Conservation (phyloP, 345 rosid genomes). For the Brassica incana region DNA sequence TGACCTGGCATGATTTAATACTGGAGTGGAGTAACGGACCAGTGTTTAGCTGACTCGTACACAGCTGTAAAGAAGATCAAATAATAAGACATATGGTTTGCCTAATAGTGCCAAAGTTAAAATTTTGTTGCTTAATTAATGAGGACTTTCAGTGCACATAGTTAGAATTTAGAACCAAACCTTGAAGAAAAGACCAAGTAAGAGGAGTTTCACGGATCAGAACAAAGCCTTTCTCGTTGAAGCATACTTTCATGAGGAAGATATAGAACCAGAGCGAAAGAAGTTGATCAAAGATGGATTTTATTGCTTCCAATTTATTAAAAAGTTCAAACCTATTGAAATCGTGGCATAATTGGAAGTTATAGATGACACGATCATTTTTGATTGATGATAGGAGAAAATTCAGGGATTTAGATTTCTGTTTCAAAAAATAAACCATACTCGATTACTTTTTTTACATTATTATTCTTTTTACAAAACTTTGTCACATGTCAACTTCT, state of each 20-base stretch:
- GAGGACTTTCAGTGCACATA: constrained; percentile 35
- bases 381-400: neutral
- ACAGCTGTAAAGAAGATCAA: too few relatives aligned
- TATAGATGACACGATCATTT: neutral
- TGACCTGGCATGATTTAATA: too few relatives aligned
- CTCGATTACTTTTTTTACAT: neutral
- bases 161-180: too few relatives aligned
- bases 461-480: neutral
- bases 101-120: too few relatives aligned
- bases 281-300: neutral
- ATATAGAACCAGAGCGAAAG: neutral
- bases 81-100: too few relatives aligned
- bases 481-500: neutral
- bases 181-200: constrained; percentile 64
- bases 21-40: too few relatives aligned
- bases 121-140: too few relatives aligned
- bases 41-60: too few relatives aligned
- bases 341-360: neutral
- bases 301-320: neutral
- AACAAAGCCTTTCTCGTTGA: constrained; percentile 58
- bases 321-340: neutral
- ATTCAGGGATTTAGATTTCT: neutral
- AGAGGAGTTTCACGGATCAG: too few relatives aligned
- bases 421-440: neutral
- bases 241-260: neutral